Evolutionary conservation across 176 grass and related monocot species (phyloP).

Genomic region (Tillandsia leiboldiana): DNA sequence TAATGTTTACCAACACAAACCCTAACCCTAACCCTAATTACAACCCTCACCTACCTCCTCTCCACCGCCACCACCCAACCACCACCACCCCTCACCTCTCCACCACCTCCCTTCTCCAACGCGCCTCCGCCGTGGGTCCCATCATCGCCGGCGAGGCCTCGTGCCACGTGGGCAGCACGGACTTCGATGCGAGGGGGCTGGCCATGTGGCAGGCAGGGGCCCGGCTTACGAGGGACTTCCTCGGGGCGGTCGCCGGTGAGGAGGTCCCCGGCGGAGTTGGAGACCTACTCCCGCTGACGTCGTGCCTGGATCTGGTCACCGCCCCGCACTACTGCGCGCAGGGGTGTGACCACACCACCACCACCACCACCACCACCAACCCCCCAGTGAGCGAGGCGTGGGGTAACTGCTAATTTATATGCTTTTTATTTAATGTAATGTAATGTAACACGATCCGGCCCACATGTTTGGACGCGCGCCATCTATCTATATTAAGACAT

Average conservation of each 20-base stretch:
- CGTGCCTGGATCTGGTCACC: conserved; percentile 19
- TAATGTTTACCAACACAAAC: neutral
- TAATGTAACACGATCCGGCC: neutral
- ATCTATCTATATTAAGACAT: too few relatives aligned
- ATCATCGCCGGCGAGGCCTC: neutral
- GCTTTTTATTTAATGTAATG: neutral
- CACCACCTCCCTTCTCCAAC: conserved; percentile 25
- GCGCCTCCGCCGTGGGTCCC: conserved; percentile 21
- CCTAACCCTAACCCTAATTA: conserved; percentile 24
- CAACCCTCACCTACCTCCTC: conserved; percentile 22
- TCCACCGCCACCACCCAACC: conserved; percentile 5
- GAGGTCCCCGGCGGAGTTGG: conserved; percentile 30
- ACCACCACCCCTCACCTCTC: conserved; percentile 14
- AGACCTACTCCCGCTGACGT: conserved; percentile 25
- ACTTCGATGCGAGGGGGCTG: conserved; percentile 24
- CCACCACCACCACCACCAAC: neutral
- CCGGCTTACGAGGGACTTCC: conserved; percentile 75
- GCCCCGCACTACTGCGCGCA: conserved; percentile 3
- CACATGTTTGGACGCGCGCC: neutral
- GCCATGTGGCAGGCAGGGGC: conserved; percentile 27
- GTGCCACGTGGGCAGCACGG: conserved; percentile 10
- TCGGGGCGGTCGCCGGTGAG: conserved; percentile 26
- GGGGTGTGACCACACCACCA: too few relatives aligned
- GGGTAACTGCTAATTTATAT: conserved; percentile 13
- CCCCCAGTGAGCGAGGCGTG: conserved; percentile 36